A percentile compares a stretch with the other conserved stretches of the same genome.
These are phyloP conservation scores for Pinus albicaulis DNA, from an alignment of 75 land plant species.

Conservation along the genomic window DNA sequence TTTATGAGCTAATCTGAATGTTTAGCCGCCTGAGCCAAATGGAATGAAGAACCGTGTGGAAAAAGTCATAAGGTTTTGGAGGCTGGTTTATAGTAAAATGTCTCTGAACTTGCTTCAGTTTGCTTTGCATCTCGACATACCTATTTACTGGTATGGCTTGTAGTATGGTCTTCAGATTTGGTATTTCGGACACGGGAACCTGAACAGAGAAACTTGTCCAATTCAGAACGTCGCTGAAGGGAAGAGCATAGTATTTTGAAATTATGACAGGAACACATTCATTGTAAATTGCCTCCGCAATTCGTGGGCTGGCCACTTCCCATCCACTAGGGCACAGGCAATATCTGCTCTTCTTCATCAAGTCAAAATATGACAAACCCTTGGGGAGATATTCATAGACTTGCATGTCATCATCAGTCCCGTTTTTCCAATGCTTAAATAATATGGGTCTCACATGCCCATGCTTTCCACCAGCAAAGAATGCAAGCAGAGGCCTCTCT, in stretches of 20 bases:
- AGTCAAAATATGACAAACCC: slow-evolving; percentile 23
- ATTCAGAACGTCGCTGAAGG: slow-evolving; percentile 62
- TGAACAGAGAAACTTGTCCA: slow-evolving; percentile 57
- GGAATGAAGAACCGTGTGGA: slow-evolving; percentile 67
- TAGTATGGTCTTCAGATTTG: slow-evolving; percentile 45
- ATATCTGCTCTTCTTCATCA: slow-evolving; percentile 55
- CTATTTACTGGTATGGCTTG: slow-evolving; percentile 30
- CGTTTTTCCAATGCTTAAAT: slow-evolving; percentile 44
- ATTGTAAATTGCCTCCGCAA: slow-evolving; percentile 67
- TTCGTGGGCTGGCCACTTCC: slow-evolving; percentile 69
- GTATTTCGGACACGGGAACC: slow-evolving; percentile 49
- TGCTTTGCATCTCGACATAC: slow-evolving; percentile 42
- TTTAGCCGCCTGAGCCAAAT: slow-evolving; percentile 67
- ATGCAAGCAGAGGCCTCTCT: slow-evolving; percentile 39
- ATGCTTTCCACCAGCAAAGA: slow-evolving; percentile 68
- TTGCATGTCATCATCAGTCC: slow-evolving; percentile 33
- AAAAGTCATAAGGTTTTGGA: slow-evolving; percentile 50
- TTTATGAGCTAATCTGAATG: slow-evolving; percentile 6
- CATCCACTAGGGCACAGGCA: slow-evolving; percentile 74
- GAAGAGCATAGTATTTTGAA: slow-evolving; percentile 57
- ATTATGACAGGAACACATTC: slow-evolving; percentile 68
- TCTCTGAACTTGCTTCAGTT: slow-evolving; percentile 38
- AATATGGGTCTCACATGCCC: slow-evolving; percentile 51
- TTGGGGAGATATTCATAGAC: slow-evolving; percentile 43
- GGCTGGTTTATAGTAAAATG: slow-evolving; percentile 51